phyloP scores from a whole-genome alignment of 805 yeast species.

The Kodamaea fukazawae region DNA sequence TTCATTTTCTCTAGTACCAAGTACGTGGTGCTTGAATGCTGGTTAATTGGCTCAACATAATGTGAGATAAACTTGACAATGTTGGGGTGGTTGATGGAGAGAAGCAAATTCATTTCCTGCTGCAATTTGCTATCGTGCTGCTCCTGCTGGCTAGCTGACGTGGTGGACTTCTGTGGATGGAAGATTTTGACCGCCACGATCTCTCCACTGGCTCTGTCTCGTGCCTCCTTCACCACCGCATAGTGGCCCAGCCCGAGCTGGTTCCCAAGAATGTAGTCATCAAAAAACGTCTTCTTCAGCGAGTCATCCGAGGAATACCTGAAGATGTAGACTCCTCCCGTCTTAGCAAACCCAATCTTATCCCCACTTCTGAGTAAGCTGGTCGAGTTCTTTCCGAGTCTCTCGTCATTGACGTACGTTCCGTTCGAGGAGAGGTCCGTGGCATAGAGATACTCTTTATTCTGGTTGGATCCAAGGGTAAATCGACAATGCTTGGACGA shows the following conservation, averaged over 20 bases:
- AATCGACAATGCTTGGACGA: constrained; percentile 65
- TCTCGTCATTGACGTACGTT: constrained; percentile 58
- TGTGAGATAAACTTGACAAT: constrained; percentile 63
- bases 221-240: constrained; percentile 75
- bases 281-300: constrained; percentile 46
- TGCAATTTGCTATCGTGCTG: constrained; percentile 40
- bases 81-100: constrained; percentile 66
- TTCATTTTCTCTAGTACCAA: constrained; percentile 70
- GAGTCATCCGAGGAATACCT: constrained; percentile 37
- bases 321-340: constrained; percentile 49
- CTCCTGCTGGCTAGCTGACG: constrained; percentile 6
- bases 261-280: constrained; percentile 53
- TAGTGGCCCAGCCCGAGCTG: constrained; percentile 77
- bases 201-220: constrained; percentile 53
- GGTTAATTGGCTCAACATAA: constrained; percentile 52
- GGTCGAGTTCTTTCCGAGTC: constrained; percentile 48
- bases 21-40: constrained; percentile 52
- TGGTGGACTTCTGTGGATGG: constrained; percentile 45
- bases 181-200: constrained; percentile 74
- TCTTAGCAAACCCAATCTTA: constrained; percentile 53
- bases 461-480: constrained; percentile 35
- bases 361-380: constrained; percentile 62
- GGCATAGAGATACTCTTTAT: constrained; percentile 40
- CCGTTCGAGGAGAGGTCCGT: constrained; percentile 66
- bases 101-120: constrained; percentile 65